Evolutionary conservation across 805 yeast genomes (phyloP), one percentile per base, ranked within the genome.

Genomic region (Metschnikowia gelsemii): DNA sequence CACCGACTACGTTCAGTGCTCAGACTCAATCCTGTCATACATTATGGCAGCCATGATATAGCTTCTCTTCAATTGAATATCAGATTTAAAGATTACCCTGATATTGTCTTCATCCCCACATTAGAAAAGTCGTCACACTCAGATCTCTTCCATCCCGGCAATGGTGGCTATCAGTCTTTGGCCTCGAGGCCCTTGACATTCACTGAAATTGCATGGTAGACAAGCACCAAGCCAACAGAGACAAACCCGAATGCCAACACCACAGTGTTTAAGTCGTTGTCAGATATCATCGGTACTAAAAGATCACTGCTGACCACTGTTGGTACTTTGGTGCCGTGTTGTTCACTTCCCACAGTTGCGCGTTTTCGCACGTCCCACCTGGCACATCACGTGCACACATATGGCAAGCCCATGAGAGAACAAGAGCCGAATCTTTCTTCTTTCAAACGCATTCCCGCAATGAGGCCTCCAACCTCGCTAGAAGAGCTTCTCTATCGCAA

Each of bases 211-310:
- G 82, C 74, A 50, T 88, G 93, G 64, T 84, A 90, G 3, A 83
- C 68, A 32, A 86, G 64, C 27, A 89, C 84, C 52, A 90, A 71
- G 2, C 79, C 73, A 61, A 88, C 75, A 47, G 93, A 80, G 5
- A 78, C 58, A 41, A 88, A 61, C 4, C 96, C 97, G 51, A 85
- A 82, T 9, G 79, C 63, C 33, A 87, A 73, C 37, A 87, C 95
- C 32, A 87, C 67, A 35, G 77, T 66, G 61, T 89, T 79, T 60
- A 90, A 75, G 63, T 88, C 93, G 41, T 70, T 71, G 72, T 90
- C 97, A 12, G 87, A 72, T 56, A 90, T 89, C 96, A 90, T 90
- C 14, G 8, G 13, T 22, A 12, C 16, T 19, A 20, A 22, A 35
- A 19, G 45, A 30, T 27, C 12, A 17, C 21, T 21, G 11, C 12